These are phyloP conservation scores for Annulohypoxylon moriforme DNA, from an alignment of 495 filamentous ascomycete genomes.

Conservation along the genomic window DNA sequence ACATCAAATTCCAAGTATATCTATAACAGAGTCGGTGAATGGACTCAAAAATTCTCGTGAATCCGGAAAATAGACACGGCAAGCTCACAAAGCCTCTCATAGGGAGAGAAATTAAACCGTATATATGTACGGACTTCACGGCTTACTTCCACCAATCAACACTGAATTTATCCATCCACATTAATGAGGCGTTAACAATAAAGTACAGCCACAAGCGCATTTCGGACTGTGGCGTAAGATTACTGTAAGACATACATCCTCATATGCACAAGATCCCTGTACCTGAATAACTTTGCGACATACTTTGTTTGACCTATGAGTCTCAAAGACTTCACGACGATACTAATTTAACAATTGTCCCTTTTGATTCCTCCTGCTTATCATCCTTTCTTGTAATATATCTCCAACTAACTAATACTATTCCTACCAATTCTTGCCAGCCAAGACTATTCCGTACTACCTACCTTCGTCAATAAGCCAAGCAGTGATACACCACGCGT, in stretches of 20 bases:
- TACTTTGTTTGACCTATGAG: conserved; percentile 17
- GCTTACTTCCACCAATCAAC: neutral
- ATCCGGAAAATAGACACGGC: neutral
- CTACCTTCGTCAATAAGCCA: neutral
- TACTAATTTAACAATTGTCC: neutral
- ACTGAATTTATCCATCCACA: neutral
- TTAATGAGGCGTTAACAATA: conserved; percentile 8
- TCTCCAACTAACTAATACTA: neutral
- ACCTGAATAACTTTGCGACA: conserved; percentile 16
- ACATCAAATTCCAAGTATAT: neutral
- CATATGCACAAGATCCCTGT: neutral
- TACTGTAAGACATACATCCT: conserved; percentile 1
- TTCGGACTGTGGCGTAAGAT: conserved; percentile 4
- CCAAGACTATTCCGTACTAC: conserved; percentile 1
- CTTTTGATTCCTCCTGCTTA: neutral
- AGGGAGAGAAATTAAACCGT: too few species aligned
- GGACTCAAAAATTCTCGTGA: neutral
- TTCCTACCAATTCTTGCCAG: neutral
- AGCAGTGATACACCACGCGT: conserved; percentile 31
- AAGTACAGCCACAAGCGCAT: neutral
- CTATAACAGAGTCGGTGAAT: neutral
- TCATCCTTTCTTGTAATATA: neutral
- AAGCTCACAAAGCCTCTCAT: too few species aligned
- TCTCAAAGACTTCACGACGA: conserved; percentile 9
- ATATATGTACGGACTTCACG: neutral